phyloP scores from a whole-genome alignment of 129 eudicot species.

The Apium graveolens region DNA sequence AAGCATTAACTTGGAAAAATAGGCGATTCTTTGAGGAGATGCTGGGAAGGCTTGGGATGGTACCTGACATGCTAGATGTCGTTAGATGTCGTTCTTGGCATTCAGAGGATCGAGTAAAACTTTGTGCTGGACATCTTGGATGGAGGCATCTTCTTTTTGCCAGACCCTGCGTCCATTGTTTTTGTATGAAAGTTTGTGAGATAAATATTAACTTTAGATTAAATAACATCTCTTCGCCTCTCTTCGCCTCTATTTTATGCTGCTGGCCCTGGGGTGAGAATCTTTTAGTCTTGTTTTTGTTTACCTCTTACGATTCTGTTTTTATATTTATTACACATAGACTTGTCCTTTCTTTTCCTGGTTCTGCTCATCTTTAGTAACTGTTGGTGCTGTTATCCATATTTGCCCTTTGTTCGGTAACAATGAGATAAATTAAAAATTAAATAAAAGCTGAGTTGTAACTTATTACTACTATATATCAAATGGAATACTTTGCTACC shows the following conservation, averaged over 20 bases:
- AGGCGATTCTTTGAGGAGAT: neutral
- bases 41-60: neutral
- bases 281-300: neutral
- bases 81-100: neutral
- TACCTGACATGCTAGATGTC: neutral
- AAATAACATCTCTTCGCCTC: conserved; percentile 3
- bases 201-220: neutral
- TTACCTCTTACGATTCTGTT: neutral
- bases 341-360: neutral
- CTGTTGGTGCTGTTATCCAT: neutral
- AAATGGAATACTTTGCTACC: no score
- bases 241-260: neutral
- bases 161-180: neutral
- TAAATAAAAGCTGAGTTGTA: neutral
- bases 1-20: neutral
- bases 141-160: neutral
- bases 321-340: neutral
- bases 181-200: neutral
- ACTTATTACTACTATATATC: no score
- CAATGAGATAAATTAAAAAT: neutral
- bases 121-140: conserved; percentile 5
- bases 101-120: neutral
- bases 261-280: neutral
- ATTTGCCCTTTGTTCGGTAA: neutral
- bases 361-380: neutral